These are phyloP conservation scores for Pseudogymnoascus sp. DNA, from an alignment of 2,329 filamentous ascomycete species.

Conservation along the genomic window DNA sequence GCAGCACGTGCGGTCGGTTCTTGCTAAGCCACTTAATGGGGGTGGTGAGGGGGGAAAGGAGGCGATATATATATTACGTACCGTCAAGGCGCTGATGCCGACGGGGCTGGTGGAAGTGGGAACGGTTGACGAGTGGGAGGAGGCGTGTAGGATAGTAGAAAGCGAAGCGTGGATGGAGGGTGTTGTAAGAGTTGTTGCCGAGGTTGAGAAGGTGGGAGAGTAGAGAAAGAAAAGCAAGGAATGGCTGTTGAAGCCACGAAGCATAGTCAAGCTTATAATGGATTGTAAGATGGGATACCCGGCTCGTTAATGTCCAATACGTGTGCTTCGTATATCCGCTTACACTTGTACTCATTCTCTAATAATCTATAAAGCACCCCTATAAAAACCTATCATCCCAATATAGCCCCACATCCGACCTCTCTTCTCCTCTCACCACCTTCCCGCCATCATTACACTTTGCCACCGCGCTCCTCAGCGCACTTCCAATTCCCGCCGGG, in stretches of 20 bases:
- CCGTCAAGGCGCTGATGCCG: conserved; percentile 19
- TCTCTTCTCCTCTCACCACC: conserved; percentile 50
- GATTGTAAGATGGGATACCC: not conserved
- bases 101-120: conserved; percentile 19
- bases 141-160: conserved; percentile 15
- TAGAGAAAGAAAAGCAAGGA: not conserved
- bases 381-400: conserved; percentile 44
- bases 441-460: conserved; percentile 40
- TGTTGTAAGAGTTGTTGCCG: conserved; percentile 20
- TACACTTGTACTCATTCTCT: not conserved
- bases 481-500: conserved; percentile 50
- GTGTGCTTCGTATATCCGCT: not conserved
- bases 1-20: conserved; percentile 17
- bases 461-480: conserved; percentile 46
- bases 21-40: conserved; percentile 8
- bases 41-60: conserved; percentile 12
- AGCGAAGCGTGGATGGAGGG: conserved; percentile 26
- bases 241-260: not conserved
- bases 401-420: conserved; percentile 45
- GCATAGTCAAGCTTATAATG: not conserved
- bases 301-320: not conserved
- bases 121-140: conserved; percentile 20
- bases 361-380: not conserved
- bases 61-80: not conserved
- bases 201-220: conserved; percentile 10